These are phyloP conservation scores for Laguncularia racemosa DNA, from an alignment of 345 rosid genomes.

Conservation along the genomic window DNA sequence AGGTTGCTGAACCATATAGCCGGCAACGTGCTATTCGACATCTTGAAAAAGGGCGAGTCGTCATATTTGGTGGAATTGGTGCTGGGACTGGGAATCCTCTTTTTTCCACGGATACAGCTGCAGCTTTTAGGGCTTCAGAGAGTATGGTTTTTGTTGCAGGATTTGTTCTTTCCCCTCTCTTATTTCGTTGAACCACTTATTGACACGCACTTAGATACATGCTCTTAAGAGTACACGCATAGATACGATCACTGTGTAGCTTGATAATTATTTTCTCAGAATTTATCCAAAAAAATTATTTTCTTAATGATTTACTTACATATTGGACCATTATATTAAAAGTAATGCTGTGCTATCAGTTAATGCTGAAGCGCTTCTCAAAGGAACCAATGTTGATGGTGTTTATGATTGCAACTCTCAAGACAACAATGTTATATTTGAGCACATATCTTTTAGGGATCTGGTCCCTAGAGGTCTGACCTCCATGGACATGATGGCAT, in stretches of 20 bases:
- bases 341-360: conserved; percentile 30
- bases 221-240: conserved; percentile 3
- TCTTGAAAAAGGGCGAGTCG: conserved; percentile 92
- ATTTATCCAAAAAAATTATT: too few species aligned
- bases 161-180: not conserved
- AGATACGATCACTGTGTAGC: not conserved
- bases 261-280: too few species aligned
- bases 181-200: not conserved
- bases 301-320: not conserved
- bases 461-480: conserved; percentile 57
- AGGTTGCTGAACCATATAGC: conserved; percentile 77
- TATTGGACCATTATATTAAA: conserved; percentile 1
- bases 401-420: conserved; percentile 65
- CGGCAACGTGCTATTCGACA: conserved; percentile 73
- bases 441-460: conserved; percentile 65
- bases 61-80: conserved; percentile 89
- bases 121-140: conserved; percentile 84
- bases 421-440: conserved; percentile 49
- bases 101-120: conserved; percentile 84
- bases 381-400: conserved; percentile 78
- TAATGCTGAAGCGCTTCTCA: conserved; percentile 74
- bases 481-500: conserved; percentile 73
- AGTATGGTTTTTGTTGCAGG: conserved; percentile 29
- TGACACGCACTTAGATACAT: not conserved
- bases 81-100: conserved; percentile 83